These are phyloP conservation scores for Monosporozyma aerobia DNA, from an alignment of 805 yeast genomes.

Conservation along the genomic window DNA sequence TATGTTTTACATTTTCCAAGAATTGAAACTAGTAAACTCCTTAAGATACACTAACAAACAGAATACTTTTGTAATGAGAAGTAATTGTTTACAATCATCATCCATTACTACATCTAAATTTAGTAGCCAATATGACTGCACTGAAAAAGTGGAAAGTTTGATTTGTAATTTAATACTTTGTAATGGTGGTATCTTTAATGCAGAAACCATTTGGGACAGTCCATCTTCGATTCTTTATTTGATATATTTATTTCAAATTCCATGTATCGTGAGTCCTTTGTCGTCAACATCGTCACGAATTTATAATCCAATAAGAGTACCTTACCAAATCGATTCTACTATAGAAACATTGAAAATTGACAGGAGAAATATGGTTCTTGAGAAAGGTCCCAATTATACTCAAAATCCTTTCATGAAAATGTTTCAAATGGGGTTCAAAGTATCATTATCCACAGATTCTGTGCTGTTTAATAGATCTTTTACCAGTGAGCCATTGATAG, in stretches of 20 bases:
- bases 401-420: slow-evolving; percentile 22
- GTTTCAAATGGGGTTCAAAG: slow-evolving; percentile 19
- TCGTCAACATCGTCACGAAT: slow-evolving; percentile 12
- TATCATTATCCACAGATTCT: slow-evolving; percentile 18
- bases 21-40: slow-evolving; percentile 14
- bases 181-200: slow-evolving; percentile 19
- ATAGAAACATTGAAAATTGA: background rate
- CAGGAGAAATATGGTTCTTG: slow-evolving; percentile 1
- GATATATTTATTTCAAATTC: slow-evolving; percentile 20
- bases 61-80: slow-evolving; percentile 17
- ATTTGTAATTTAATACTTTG: slow-evolving; percentile 19
- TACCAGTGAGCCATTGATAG: slow-evolving; percentile 23
- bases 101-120: slow-evolving; percentile 20
- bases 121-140: slow-evolving; percentile 9
- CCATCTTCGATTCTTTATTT: slow-evolving; percentile 14
- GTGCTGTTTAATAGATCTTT: slow-evolving; percentile 23
- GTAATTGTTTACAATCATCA: slow-evolving; percentile 8
- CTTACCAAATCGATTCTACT: background rate
- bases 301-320: background rate
- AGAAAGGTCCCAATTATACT: slow-evolving; percentile 6
- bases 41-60: slow-evolving; percentile 8
- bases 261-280: slow-evolving; percentile 19
- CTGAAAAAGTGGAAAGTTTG: slow-evolving; percentile 20
- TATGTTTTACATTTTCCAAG: slow-evolving; percentile 28
- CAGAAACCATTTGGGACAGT: slow-evolving; percentile 18